phyloP scores from a whole-genome alignment of 495 filamentous ascomycete genomes.

The Neurospora sp. region DNA sequence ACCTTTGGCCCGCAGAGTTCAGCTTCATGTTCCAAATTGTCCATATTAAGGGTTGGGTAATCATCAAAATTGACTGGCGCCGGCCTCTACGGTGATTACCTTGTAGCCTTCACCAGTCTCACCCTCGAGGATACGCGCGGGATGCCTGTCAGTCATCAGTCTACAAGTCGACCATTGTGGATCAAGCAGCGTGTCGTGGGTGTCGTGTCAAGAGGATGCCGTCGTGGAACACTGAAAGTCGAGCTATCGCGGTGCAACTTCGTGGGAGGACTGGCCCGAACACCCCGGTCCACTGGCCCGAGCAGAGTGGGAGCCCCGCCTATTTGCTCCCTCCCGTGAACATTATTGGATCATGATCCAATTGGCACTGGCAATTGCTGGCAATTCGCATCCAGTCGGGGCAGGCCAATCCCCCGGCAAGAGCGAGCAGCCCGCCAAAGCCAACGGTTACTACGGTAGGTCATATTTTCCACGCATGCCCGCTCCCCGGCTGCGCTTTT shows the following conservation, averaged over 20 bases:
- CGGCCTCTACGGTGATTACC: neutral
- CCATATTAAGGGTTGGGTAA: neutral
- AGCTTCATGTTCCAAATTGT: neutral
- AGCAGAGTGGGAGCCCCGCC: neutral
- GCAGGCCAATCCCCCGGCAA: neutral
- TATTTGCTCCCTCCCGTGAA: neutral
- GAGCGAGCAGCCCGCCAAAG: neutral
- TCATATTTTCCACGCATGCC: neutral
- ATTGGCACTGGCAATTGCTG: neutral
- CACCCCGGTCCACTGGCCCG: neutral
- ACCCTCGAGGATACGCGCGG: neutral
- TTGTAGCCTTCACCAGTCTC: neutral
- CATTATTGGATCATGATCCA: neutral
- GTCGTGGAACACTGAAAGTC: neutral
- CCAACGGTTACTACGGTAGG: neutral
- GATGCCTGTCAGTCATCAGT: neutral
- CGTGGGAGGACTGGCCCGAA: neutral
- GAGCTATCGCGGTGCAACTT: neutral
- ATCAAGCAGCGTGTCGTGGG: neutral
- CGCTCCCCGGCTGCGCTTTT: conserved; percentile 12
- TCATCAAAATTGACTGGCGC: neutral
- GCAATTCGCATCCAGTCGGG: neutral
- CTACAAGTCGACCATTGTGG: neutral
- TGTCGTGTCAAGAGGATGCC: neutral
- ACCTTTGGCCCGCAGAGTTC: neutral